Evolutionary conservation across 768 basidiomycete species (phyloP).

Genomic region (Tulasnella sp.): DNA sequence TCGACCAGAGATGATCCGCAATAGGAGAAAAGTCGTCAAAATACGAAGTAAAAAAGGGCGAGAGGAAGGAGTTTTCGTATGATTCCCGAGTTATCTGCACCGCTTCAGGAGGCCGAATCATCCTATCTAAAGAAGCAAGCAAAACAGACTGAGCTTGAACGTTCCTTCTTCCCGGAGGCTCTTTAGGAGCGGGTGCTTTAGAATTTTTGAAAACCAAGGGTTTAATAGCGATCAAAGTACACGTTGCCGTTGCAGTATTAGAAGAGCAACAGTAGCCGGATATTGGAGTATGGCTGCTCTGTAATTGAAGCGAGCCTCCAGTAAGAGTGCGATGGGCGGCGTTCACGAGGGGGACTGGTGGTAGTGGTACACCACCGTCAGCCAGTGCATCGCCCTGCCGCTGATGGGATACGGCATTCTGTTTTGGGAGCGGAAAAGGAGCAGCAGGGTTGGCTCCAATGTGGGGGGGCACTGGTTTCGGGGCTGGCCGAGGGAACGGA

Average conservation of each 20-base stretch:
- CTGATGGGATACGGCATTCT: neutral
- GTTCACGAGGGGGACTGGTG: neutral
- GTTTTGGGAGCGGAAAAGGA: neutral
- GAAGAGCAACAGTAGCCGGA: neutral
- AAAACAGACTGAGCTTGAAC: neutral
- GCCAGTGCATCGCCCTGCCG: neutral
- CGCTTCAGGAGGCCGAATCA: neutral
- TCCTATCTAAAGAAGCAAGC: neutral
- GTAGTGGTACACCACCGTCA: neutral
- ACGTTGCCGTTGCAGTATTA: neutral
- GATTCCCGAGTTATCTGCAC: neutral
- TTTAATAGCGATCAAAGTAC: neutral
- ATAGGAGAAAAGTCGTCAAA: slow-evolving; percentile 47
- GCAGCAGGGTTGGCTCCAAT: neutral
- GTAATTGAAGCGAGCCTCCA: neutral
- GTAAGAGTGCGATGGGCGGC: neutral
- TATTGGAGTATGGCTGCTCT: neutral
- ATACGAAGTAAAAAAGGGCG: neutral
- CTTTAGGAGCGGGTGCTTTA: neutral
- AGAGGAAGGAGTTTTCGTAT: neutral
- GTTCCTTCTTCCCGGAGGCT: too few relatives aligned
- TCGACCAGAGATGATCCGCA: slow-evolving; percentile 51
- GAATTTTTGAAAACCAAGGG: neutral
- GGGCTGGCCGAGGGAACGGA: neutral
- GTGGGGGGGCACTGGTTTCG: neutral